Conservation (phyloP, 805 yeast genomes). For the Metahyphopichia silvanorum region DNA sequence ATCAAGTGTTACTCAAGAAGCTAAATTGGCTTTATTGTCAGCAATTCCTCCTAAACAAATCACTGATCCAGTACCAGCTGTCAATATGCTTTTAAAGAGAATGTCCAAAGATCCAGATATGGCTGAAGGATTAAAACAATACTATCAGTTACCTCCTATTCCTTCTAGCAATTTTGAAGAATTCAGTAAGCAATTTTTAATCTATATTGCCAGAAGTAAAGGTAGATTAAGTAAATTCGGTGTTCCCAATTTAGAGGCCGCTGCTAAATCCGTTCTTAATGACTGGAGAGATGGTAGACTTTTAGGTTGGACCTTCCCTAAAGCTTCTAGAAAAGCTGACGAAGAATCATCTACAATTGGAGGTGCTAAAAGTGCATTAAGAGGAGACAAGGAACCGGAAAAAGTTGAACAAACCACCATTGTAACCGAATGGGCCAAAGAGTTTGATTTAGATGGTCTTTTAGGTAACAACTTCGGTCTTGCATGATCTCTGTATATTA, state of each 20-base stretch:
- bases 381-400: conserved; percentile 44
- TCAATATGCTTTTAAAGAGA: conserved; percentile 71
- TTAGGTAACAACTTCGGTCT: conserved; percentile 48
- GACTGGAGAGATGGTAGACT: conserved; percentile 98
- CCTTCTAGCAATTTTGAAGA: conserved; percentile 71
- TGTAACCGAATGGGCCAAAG: conserved; percentile 90
- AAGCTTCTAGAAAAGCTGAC: conserved; percentile 34
- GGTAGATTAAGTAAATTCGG: conserved; percentile 95
- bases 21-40: conserved; percentile 83
- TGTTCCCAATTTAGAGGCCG: conserved; percentile 81
- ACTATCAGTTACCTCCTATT: conserved; percentile 78
- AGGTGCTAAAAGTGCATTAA: conserved; percentile 35
- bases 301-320: conserved; percentile 86
- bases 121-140: conserved; percentile 70
- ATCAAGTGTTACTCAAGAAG: conserved; percentile 64
- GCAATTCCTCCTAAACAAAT: conserved; percentile 88
- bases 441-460: conserved; percentile 85
- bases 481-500: no score
- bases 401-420: conserved; percentile 68
- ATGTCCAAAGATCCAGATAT: conserved; percentile 69
- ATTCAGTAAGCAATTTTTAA: conserved; percentile 80
- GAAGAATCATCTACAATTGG: conserved; percentile 20
- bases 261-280: conserved; percentile 76
- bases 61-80: conserved; percentile 80
- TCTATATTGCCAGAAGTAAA: conserved; percentile 87